These are phyloP conservation scores for Gossypium trilobum DNA, from an alignment of 441 rosid genomes.

Conservation along the genomic window DNA sequence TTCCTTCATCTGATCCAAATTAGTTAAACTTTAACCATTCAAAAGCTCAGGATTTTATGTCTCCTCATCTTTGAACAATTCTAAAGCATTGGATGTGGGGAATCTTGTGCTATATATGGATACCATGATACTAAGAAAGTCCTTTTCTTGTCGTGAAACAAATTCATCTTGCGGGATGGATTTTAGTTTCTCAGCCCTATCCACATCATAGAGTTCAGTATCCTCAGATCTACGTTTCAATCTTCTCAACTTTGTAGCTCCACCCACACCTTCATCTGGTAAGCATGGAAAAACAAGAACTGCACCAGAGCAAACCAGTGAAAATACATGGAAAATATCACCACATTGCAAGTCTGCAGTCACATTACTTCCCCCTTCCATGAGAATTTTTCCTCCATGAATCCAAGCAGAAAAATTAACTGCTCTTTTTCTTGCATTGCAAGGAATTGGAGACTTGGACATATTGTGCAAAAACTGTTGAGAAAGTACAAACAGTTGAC, in stretches of 20 bases:
- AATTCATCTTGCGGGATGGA: constrained; percentile 58
- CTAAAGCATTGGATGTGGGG: constrained; percentile 35
- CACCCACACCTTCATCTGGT: constrained; percentile 87
- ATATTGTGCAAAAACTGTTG: constrained; percentile 66
- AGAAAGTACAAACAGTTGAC: constrained; percentile 70
- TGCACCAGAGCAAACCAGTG: constrained; percentile 61
- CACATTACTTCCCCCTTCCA: constrained; percentile 45
- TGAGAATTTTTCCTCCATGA: constrained; percentile 45
- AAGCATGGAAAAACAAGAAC: constrained; percentile 43
- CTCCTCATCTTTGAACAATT: constrained; percentile 40
- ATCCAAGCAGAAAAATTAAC: constrained; percentile 72
- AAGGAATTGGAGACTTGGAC: constrained; percentile 71
- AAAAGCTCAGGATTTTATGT: constrained; percentile 22
- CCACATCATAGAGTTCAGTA: constrained; percentile 38
- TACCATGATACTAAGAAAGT: constrained; percentile 73
- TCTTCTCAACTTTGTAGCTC: constrained; percentile 69
- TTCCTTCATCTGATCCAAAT: constrained; percentile 33
- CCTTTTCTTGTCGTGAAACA: constrained; percentile 72
- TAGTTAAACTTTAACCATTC: constrained; percentile 32
- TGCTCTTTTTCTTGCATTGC: constrained; percentile 73
- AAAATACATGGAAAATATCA: constrained; percentile 64
- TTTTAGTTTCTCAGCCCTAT: constrained; percentile 49
- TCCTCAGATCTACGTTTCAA: constrained; percentile 59
- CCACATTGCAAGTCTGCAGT: constrained; percentile 77
- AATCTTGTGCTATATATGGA: constrained; percentile 41